Evolutionary conservation across 2,329 filamentous ascomycete genomes (phyloP), one percentile per base, ranked within the genome.

Genomic region (Sarocladium strictum): DNA sequence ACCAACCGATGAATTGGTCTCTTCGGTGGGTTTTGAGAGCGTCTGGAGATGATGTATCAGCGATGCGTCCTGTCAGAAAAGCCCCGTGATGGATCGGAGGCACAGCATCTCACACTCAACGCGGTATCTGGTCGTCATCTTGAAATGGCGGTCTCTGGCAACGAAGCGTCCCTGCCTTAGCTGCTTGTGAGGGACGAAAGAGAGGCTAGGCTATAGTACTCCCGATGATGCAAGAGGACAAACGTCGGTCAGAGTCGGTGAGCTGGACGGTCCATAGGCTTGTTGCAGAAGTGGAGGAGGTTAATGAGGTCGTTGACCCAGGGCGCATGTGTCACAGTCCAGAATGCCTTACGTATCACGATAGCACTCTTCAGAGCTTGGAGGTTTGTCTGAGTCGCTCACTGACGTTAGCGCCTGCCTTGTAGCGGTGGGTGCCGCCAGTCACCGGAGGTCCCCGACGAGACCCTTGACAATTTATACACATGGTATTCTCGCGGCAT

Each of bases 1-100:
- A 61, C 69, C 56, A 75, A 87, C 88, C 79, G 71, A 91, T 90
- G 64, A 97, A 84, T 69, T 97, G 92, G 69, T 97, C 92, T 67
- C 92, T 80, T 54, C 92, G 83, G 74, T 97, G 92, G 53, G 91
- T 93, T 80, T 96, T 84, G 64, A 82, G 76, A 47, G 80, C 78
- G 74, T 84, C 80, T 84, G 19, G 29, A 29, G 24, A 53, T 21
- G 10, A 10, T 3, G 3, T n/a, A n/a, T n/a, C n/a, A n/a, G n/a
- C n/a, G n/a, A n/a, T n/a, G n/a, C n/a, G n/a, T n/a, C n/a, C n/a
- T n/a, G 27, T 51, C 32, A 23, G 29, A 3, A 19, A 17, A n/a
- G n/a, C n/a, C n/a, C n/a, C n/a, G n/a, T n/a, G n/a, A n/a, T n/a
- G n/a, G n/a, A n/a, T n/a, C n/a, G n/a, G n/a, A n/a, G n/a, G n/a